These are phyloP conservation scores for Sphaerostilbella broomeana DNA, from an alignment of 2,329 filamentous ascomycete species.

Conservation along the genomic window DNA sequence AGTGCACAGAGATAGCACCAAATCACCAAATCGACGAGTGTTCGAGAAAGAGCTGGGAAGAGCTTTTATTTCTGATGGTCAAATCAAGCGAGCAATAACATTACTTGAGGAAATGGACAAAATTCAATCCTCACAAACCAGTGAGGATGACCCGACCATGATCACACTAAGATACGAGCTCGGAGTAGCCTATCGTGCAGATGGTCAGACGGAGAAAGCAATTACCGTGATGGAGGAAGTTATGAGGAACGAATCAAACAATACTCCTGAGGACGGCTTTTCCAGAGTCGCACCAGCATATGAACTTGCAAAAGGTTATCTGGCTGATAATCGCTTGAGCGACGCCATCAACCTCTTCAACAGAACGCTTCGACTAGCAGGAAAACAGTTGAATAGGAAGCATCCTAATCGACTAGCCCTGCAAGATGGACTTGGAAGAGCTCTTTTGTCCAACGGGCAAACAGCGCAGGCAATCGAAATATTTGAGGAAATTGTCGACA, in stretches of 20 bases:
- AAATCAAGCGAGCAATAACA: conserved; percentile 1
- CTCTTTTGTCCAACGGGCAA: conserved; percentile 6
- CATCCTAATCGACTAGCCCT: conserved; percentile 8
- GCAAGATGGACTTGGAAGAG: conserved; percentile 7
- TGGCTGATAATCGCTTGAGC: too few species aligned
- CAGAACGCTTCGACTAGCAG: too few species aligned
- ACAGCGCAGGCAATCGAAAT: conserved; percentile 1
- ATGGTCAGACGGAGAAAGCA: conserved; percentile 11
- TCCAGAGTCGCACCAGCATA: too few species aligned
- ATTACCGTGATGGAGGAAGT: conserved; percentile 1
- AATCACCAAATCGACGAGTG: background rate
- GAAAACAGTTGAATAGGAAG: conserved; percentile 1
- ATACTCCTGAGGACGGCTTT: too few species aligned
- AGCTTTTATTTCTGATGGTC: conserved; percentile 6
- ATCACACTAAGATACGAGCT: conserved; percentile 6
- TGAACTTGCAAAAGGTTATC: too few species aligned
- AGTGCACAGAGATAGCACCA: too few species aligned
- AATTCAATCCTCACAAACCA: background rate
- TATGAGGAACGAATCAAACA: conserved; percentile 4
- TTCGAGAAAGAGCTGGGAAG: conserved; percentile 6
- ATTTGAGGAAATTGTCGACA: conserved; percentile 5
- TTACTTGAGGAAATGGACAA: conserved; percentile 1
- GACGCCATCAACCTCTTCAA: too few species aligned
- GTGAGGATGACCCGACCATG: background rate
- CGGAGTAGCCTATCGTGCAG: conserved; percentile 4